Evolutionary conservation across 441 rosid genomes (phyloP).

Genomic region (Adansonia grandidieri): DNA sequence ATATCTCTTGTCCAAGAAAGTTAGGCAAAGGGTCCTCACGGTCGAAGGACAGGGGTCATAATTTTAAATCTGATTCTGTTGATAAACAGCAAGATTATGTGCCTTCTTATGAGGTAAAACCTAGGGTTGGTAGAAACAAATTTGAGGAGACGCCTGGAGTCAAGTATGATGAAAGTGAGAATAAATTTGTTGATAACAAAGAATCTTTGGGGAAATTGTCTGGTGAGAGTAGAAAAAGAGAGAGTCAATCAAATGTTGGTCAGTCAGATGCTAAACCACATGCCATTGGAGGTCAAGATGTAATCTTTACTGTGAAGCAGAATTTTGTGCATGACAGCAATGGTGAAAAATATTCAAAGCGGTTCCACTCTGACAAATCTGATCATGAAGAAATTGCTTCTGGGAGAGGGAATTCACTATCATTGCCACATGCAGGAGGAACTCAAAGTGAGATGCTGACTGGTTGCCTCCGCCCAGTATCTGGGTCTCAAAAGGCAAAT

Average conservation of each 20-base stretch:
- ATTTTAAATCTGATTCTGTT: constrained; percentile 49
- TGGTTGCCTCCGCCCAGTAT: constrained; percentile 33
- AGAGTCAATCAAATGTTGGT: constrained; percentile 39
- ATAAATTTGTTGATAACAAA: constrained; percentile 50
- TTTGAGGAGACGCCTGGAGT: constrained; percentile 44
- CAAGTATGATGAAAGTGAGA: constrained; percentile 49
- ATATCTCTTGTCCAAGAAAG: constrained; percentile 51
- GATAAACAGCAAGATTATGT: constrained; percentile 45
- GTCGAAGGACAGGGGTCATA: constrained; percentile 64
- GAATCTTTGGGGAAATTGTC: constrained; percentile 43
- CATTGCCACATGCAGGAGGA: constrained; percentile 51
- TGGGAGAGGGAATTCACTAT: constrained; percentile 46
- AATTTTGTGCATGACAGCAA: constrained; percentile 44
- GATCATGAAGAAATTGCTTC: constrained; percentile 44
- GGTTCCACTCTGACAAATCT: constrained; percentile 36
- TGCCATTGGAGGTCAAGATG: constrained; percentile 41
- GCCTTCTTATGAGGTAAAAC: constrained; percentile 44
- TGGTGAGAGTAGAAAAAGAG: constrained; percentile 51
- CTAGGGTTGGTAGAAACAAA: constrained; percentile 48
- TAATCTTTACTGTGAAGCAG: constrained; percentile 48
- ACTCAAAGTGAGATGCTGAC: constrained; percentile 48
- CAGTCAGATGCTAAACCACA: constrained; percentile 51
- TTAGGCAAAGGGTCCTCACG: constrained; percentile 69
- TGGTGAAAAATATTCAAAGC: constrained; percentile 39
- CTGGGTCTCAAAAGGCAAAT: constrained; percentile 31